Evolutionary conservation across 106 monocot species (phyloP).

Genomic region (Alisma plantagoaquatica): DNA sequence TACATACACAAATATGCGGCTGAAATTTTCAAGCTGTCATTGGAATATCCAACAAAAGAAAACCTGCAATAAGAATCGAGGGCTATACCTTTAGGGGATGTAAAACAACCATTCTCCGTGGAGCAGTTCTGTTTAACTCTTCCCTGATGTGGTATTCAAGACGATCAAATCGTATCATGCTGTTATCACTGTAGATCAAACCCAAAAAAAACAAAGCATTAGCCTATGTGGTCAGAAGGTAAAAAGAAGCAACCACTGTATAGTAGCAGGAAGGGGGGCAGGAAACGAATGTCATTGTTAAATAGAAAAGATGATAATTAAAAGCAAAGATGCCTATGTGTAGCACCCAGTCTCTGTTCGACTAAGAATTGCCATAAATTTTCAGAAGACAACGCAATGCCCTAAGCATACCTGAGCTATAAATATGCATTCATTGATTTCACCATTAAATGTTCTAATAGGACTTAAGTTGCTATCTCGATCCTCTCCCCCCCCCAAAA

Average conservation of each 20-base stretch:
- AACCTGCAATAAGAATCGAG: no score
- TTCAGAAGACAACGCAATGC: no score
- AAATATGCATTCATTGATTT: no score
- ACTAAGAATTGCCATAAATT: no score
- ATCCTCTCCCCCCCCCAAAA: no score
- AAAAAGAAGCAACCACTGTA: not conserved
- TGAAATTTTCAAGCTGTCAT: not conserved
- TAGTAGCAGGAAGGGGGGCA: not conserved
- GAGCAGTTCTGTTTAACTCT: slow-evolving; percentile 81
- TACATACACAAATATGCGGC: slow-evolving; percentile 4
- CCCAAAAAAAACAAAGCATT: not conserved
- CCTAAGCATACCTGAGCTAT: no score
- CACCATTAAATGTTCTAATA: no score
- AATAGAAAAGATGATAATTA: not conserved
- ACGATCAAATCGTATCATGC: slow-evolving; percentile 71
- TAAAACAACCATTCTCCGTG: slow-evolving; percentile 76
- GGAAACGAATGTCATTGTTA: no score
- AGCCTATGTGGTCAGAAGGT: no score
- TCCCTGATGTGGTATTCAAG: slow-evolving; percentile 95
- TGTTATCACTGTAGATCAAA: slow-evolving; percentile 67
- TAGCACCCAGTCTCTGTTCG: no score
- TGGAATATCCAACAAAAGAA: not conserved
- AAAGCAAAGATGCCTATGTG: no score
- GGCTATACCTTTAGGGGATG: slow-evolving; percentile 96
- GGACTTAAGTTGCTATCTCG: no score